Evolutionary conservation across 2,329 filamentous ascomycete species (phyloP).

Genomic region (Escovopsis sp.): DNA sequence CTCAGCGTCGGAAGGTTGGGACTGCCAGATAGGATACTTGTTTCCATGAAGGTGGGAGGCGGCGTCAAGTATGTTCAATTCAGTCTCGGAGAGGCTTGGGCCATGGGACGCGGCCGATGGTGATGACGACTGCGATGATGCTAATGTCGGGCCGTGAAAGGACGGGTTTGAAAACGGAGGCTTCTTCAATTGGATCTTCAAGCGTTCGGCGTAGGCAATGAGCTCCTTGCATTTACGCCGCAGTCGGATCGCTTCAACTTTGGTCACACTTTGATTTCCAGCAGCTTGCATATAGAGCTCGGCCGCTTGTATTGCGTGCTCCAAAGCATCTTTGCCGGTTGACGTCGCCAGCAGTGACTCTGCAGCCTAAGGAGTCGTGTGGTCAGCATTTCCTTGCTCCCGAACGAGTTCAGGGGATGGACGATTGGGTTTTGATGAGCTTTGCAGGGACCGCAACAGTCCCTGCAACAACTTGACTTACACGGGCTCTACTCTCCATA

Average conservation of each 20-base stretch:
- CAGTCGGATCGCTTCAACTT: constrained; percentile 51
- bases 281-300: constrained; percentile 68
- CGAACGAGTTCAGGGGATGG: background rate
- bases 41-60: constrained; percentile 71
- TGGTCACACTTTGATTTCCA: constrained; percentile 42
- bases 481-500: constrained; percentile 26
- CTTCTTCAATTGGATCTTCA: constrained; percentile 38
- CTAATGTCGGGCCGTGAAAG: background rate
- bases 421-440: background rate
- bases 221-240: constrained; percentile 55
- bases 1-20: constrained; percentile 40
- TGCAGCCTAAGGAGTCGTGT: constrained; percentile 17
- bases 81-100: background rate
- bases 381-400: background rate
- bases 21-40: constrained; percentile 75
- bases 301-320: constrained; percentile 60
- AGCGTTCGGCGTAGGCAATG: constrained; percentile 56
- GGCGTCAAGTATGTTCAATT: constrained; percentile 45
- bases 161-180: background rate
- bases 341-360: constrained; percentile 23
- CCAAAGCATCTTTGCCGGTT: constrained; percentile 44
- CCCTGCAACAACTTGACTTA: constrained; percentile 8
- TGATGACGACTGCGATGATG: background rate
- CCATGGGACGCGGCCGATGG: background rate
- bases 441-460: background rate